Evolutionary conservation across 192 early-diverging fungal genomes (phyloP), one percentile per base, ranked within the genome.

Genomic region (Umbelopsis sp.): DNA sequence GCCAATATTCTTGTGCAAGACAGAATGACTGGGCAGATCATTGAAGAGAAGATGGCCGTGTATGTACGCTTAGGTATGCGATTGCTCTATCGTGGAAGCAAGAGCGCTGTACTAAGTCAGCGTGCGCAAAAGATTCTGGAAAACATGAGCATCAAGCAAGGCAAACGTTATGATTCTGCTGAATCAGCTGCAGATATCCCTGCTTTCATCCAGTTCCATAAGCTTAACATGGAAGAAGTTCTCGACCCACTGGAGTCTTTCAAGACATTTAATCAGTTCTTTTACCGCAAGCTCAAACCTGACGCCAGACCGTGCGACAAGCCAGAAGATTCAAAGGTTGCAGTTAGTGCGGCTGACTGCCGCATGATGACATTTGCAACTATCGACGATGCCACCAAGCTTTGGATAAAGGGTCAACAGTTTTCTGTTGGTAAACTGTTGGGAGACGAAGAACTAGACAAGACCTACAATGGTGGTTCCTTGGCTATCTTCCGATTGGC

Each of bases 11-110:
- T 91, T 50, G 86, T 89, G 4, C 85, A 90, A 71, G 85, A 91
- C 54, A 85, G 91, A 32, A 43, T 67, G 25, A 87, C 88, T 8
- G 90, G 90, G 4, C 83, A 81, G 24, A 77, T 90, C 32, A 36
- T 83, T 9, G 90, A 93, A 73, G 91, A 93, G 71, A 86, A 88
- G 62, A 93, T 93, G 75, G 84, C 91, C 9, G 76, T 86, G 1
- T 93, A 89, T 67, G 79, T 93, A 20, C 80, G 90, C 0, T 77
- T 91, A 21, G 91, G 88, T 20, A 91, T 93, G 69, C 87, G 90
- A 21, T 67, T 93, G 10, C 67, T 93, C 11, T 93, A 91, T 68
- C 85, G 82, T 65, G 84, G 82, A 14, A 62, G 56, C 26, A 62
- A 62, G 34, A 62, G 10, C 12, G 31, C 56, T 14, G 56, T 62